A percentile compares a stretch with the other conserved stretches of the same genome.
Evolutionary conservation across 208 protist genomes (phyloP).

Genomic region (Leishmania arabica): DNA sequence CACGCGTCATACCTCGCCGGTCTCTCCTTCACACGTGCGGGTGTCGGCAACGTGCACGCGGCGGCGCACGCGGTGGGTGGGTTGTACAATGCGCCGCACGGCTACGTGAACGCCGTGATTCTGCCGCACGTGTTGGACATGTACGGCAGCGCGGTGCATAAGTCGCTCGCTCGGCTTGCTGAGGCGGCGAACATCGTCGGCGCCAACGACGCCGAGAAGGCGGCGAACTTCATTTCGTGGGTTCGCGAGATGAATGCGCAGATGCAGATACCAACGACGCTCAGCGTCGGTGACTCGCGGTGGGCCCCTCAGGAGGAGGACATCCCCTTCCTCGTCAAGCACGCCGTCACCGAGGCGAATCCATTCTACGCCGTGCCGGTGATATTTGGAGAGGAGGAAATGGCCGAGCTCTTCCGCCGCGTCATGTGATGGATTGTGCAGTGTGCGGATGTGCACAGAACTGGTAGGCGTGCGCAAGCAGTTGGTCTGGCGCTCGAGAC

Average conservation of each 20-base stretch:
- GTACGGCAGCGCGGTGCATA: conserved; percentile 46
- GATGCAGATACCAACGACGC: conserved; percentile 45
- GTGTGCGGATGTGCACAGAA: neutral
- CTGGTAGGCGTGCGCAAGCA: neutral
- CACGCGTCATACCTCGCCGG: conserved; percentile 78
- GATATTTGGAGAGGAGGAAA: conserved; percentile 55
- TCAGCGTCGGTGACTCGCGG: conserved; percentile 29
- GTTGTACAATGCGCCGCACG: conserved; percentile 81
- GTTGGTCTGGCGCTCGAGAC: neutral
- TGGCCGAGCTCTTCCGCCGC: conserved; percentile 33
- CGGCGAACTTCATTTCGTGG: conserved; percentile 48
- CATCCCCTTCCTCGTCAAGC: conserved; percentile 40
- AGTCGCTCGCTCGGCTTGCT: conserved; percentile 41
- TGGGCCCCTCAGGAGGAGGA: conserved; percentile 45
- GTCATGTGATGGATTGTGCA: conserved; percentile 19
- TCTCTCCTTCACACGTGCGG: conserved; percentile 84
- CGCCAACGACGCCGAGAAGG: conserved; percentile 40
- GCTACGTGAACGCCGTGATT: conserved; percentile 80
- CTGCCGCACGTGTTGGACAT: conserved; percentile 70
- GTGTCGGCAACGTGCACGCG: conserved; percentile 87
- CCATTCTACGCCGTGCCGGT: conserved; percentile 69
- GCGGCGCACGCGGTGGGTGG: conserved; percentile 78
- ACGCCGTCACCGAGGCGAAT: conserved; percentile 55
- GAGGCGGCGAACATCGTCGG: conserved; percentile 31
- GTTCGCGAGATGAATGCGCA: conserved; percentile 46